Base-by-base conservation (phyloP, 768 basidiomycete species). In the Daedaleopsis nitida region DNA sequence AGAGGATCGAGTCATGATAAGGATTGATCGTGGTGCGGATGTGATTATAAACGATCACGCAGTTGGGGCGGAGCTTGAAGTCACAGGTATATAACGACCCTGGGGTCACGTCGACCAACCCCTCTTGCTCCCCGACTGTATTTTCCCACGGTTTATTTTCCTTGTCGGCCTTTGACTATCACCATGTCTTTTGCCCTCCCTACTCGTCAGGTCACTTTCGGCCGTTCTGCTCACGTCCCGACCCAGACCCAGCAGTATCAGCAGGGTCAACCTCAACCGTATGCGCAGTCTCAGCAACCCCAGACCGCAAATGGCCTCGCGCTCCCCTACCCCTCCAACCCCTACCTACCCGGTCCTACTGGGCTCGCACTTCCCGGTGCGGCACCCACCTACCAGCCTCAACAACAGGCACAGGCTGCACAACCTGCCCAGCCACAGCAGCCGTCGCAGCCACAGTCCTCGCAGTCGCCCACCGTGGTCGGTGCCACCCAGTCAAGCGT, bases 121-220 rank as follows among this genome's bases (percentile, higher is more conserved):
- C 47, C 58, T 50, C 57, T 52, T 51, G 39, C 55, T 49, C 57
- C 51, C 60, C 60, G 47, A 53, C 49, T 45, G 60, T 59, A 61
- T 55, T 61, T 68, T 68, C 67, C 62, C 67, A 68, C 67, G 67
- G 61, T 65, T 59, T 45, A 21, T 44, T 48, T 35, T 57, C 45
- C 47, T 49, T 43, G 61, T 59, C 38, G 55, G 56, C 42, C 3
- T 43, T 37, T 55, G 13, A 47, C 49, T 16, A 37, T 47, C 60
- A 60, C 39, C 55, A 81, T 82, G 81, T 82, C 82, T 50, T 88
- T 87, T 69, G 86, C 87, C 37, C 80, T 92, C 56, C 89, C 89
- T 64, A 84, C 90, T 62, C 89, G 90, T 68, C 90, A 88, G 68
- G 83, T 92, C 66, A 91, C 85, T 55, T 90, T 92, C 69, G 88